Evolutionary conservation across 2,329 filamentous ascomycete genomes (phyloP).

Genomic region (Westerdykella aurantiaca): DNA sequence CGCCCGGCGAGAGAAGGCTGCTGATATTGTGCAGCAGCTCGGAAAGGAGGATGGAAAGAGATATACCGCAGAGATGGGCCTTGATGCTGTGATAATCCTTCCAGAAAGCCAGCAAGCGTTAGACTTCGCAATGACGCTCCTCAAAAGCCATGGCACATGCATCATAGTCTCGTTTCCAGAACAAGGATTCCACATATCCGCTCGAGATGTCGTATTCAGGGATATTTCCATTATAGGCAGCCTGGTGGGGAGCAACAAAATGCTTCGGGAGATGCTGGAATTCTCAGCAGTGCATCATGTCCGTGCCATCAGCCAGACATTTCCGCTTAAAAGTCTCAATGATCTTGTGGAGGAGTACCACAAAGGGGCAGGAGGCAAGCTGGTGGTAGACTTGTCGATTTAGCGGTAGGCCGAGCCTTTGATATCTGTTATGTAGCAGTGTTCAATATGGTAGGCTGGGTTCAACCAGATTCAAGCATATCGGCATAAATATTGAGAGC

Average conservation of each 20-base stretch:
- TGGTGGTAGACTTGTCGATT: slow-evolving; percentile 40
- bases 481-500: slow-evolving; percentile 40
- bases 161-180: slow-evolving; percentile 46
- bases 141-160: slow-evolving; percentile 44
- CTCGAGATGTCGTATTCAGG: slow-evolving; percentile 42
- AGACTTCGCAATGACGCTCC: slow-evolving; percentile 42
- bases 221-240: slow-evolving; percentile 41
- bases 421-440: background rate
- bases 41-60: slow-evolving; percentile 34
- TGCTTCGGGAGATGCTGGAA: slow-evolving; percentile 37
- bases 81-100: slow-evolving; percentile 44
- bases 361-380: slow-evolving; percentile 42
- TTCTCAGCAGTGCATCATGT: slow-evolving; percentile 36
- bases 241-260: slow-evolving; percentile 40
- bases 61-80: slow-evolving; percentile 38
- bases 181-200: slow-evolving; percentile 40
- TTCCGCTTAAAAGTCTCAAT: slow-evolving; percentile 35
- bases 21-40: slow-evolving; percentile 27
- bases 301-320: slow-evolving; percentile 33
- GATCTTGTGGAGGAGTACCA: slow-evolving; percentile 43
- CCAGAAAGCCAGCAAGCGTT: slow-evolving; percentile 46
- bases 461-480: slow-evolving; percentile 36
- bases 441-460: too few relatives aligned
- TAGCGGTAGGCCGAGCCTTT: slow-evolving; percentile 1
- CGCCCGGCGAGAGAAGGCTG: slow-evolving; percentile 29